phyloP scores from a whole-genome alignment of 139 green algal species.

The Tetradesmus obliquus region DNA sequence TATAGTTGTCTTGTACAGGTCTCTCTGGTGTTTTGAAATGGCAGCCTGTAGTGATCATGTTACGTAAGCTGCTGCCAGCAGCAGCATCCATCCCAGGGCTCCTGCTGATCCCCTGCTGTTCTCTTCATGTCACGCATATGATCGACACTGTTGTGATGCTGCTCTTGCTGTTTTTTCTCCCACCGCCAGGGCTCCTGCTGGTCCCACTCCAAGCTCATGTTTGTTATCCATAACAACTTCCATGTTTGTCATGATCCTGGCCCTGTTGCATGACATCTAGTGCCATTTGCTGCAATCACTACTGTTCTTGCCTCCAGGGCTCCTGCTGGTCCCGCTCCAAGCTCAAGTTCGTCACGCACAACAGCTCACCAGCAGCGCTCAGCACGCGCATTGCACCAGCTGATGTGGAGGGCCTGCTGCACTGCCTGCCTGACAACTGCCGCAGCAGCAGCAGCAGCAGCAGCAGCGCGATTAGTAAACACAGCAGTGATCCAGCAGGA shows the following conservation, averaged over 20 bases:
- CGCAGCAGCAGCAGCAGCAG: conserved; percentile 3
- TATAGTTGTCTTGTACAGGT: no score
- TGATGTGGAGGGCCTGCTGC: neutral
- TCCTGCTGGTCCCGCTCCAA: conserved; percentile 66
- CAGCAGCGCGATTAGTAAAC: neutral
- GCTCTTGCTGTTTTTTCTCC: neutral
- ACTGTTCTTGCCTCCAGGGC: conserved; percentile 59
- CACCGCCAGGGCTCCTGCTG: neutral
- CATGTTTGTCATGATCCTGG: no score
- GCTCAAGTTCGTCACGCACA: conserved; percentile 64
- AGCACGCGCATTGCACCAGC: neutral
- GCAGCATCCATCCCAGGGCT: no score
- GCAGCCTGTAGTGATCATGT: no score
- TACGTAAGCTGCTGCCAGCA: no score
- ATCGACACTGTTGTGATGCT: no score
- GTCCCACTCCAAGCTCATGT: neutral
- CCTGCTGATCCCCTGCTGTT: no score
- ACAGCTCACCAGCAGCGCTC: neutral
- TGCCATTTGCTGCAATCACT: neutral
- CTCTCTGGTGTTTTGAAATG: no score
- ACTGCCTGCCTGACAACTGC: neutral
- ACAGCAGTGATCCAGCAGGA: neutral
- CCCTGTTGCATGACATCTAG: neutral
- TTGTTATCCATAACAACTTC: no score
- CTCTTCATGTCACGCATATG: no score